These are phyloP conservation scores for Tolypocladium ophioglossoides DNA, from an alignment of 2,329 filamentous ascomycete genomes.

Conservation along the genomic window DNA sequence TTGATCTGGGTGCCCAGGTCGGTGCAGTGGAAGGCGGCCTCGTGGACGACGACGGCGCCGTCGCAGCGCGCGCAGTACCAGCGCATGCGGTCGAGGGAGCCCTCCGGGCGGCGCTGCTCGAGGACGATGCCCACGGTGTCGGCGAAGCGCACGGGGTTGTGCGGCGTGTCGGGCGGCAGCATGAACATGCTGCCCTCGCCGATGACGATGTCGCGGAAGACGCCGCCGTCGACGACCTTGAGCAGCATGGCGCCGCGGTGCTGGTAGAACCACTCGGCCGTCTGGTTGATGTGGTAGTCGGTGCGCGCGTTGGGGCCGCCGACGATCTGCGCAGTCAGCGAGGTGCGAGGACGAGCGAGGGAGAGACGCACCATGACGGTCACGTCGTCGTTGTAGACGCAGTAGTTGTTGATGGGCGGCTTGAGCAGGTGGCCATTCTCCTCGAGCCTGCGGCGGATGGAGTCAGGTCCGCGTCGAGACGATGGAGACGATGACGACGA, in stretches of 20 bases:
- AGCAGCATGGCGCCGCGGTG: slow-evolving; percentile 88
- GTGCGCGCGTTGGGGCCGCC: slow-evolving; percentile 92
- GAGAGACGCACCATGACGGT: slow-evolving; percentile 59
- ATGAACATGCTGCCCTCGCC: slow-evolving; percentile 90
- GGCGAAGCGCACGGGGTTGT: slow-evolving; percentile 89
- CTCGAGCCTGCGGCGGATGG: slow-evolving; percentile 61
- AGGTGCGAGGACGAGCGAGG: neutral
- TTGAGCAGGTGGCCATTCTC: slow-evolving; percentile 87
- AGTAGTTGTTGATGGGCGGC: slow-evolving; percentile 95
- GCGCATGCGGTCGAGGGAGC: slow-evolving; percentile 64
- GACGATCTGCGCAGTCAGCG: slow-evolving; percentile 51
- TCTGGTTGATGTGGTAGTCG: slow-evolving; percentile 97
- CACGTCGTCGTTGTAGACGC: slow-evolving; percentile 77
- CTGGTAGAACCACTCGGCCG: slow-evolving; percentile 97
- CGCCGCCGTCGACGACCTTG: slow-evolving; percentile 67
- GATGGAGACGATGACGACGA: neutral
- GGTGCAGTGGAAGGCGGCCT: slow-evolving; percentile 78
- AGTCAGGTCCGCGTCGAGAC: neutral
- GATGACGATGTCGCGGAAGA: slow-evolving; percentile 79
- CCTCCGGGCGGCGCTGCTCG: slow-evolving; percentile 68
- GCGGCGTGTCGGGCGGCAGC: slow-evolving; percentile 85
- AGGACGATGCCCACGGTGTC: slow-evolving; percentile 90
- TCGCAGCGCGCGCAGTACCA: slow-evolving; percentile 79
- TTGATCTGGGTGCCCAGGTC: slow-evolving; percentile 94
- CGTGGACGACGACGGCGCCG: slow-evolving; percentile 56